Evolutionary conservation across 192 early-diverging fungal genomes (phyloP).

Genomic region (Dimargaris cristalligena): DNA sequence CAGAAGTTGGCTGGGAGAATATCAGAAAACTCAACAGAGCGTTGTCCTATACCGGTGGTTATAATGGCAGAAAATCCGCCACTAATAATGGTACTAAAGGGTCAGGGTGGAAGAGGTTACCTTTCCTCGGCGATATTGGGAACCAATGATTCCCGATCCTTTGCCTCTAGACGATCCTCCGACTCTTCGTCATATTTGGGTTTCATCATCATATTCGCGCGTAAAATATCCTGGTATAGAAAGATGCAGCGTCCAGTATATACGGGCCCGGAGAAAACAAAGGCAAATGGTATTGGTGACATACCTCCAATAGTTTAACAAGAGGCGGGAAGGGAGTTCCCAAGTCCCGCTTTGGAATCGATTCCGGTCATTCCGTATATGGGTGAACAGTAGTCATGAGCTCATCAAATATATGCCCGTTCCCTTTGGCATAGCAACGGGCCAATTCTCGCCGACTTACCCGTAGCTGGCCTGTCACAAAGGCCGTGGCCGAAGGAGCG

Average conservation of each 20-base stretch:
- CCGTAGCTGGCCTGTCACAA: neutral
- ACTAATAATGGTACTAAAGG: neutral
- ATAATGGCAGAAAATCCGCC: neutral
- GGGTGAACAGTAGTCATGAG: neutral
- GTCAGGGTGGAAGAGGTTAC: neutral
- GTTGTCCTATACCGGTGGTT: neutral
- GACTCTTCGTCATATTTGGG: neutral
- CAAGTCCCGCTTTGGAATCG: neutral
- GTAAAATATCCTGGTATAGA: neutral
- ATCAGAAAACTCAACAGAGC: neutral
- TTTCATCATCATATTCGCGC: neutral
- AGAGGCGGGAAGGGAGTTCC: neutral
- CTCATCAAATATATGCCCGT: neutral
- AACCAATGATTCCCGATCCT: neutral
- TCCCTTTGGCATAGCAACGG: neutral
- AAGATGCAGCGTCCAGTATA: neutral
- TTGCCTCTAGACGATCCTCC: neutral
- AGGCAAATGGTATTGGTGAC: neutral
- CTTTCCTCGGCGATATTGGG: slow-evolving; percentile 1
- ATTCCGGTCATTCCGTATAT: neutral
- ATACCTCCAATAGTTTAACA: neutral
- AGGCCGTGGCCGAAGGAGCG: neutral
- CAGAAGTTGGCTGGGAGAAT: neutral
- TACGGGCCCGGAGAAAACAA: neutral
- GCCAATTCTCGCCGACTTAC: too few relatives aligned